Base-by-base conservation (phyloP, 2,329 filamentous ascomycete species). In the Cryoendolithus antarcticus region DNA sequence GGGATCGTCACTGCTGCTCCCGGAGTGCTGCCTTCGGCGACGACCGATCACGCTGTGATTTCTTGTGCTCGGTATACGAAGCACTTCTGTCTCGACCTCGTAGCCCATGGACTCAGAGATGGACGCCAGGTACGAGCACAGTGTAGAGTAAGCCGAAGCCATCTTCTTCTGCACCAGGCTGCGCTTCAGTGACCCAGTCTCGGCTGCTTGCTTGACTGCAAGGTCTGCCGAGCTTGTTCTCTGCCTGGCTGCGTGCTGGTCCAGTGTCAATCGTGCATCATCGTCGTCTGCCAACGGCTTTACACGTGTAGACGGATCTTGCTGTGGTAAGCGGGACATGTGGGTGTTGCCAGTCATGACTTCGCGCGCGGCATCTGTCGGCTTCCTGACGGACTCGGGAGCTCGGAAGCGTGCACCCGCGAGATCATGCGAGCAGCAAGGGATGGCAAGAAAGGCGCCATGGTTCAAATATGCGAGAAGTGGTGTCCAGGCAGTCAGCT, bases 401-500 rank as follows among this genome's bases (percentile, higher is more conserved):
- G 83, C 81, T 11, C 91, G 77, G 57, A 81, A 91, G 43, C 67
- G 60, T 2, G 75, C 73, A 1, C 91, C 91, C 1, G 78, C 76
- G 2, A 98, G 75, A 42, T 82, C 74, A 63, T 96, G 86, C 47
- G 85, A 93, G 64, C 91, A 98, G 65, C 91, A 98, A 1, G 91
- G 91, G 33, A 98, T 94, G 50, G 84, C 82, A 45, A 98, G 76
- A 60, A 95, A 98, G 0, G 86, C 82, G 9, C 81, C 82, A 2
- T 74, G 64, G 0, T 81, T 86, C 2, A 86, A 65, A 4, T 76
- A 74, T 1, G 85, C 88, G 31, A 98, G 74, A 11, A 96, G 72
- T 0, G 91, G 91, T 0, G 91, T 96, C 91, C 91, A 98, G 1
- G 85, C 77, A 0, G 91, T 98, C 9, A 98, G 72, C 62, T 98